phyloP scores from a whole-genome alignment of 805 yeast genomes.

The Cyberlindnera petersonii region DNA sequence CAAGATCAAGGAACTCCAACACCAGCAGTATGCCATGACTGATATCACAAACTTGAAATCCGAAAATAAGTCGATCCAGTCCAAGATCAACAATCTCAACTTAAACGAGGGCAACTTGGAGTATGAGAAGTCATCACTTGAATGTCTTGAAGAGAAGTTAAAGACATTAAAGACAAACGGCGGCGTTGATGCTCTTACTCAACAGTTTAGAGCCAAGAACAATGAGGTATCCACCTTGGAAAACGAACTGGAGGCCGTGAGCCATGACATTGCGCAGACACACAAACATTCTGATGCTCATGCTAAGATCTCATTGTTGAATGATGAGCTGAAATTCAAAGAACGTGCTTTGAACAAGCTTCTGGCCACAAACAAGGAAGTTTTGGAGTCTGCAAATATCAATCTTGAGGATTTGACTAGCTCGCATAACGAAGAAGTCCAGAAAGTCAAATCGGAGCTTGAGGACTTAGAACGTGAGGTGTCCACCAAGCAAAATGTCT shows the following conservation, averaged over 20 bases:
- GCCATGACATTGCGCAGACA: constrained; percentile 44
- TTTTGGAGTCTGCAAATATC: constrained; percentile 22
- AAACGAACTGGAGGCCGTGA: constrained; percentile 47
- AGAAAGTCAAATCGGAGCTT: constrained; percentile 4
- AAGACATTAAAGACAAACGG: constrained; percentile 28
- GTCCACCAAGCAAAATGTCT: constrained; percentile 4
- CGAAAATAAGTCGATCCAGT: constrained; percentile 36
- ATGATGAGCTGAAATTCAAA: constrained; percentile 36
- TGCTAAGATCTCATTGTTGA: constrained; percentile 47
- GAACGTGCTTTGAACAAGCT: constrained; percentile 30
- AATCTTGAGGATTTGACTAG: constrained; percentile 17
- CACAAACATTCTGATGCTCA: constrained; percentile 56
- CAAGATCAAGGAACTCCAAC: constrained; percentile 41
- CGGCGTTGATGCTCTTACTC: constrained; percentile 29
- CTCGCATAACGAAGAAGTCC: constrained; percentile 4
- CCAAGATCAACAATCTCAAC: constrained; percentile 35
- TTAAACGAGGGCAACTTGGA: constrained; percentile 46
- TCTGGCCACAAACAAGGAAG: constrained; percentile 22
- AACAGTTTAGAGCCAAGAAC: constrained; percentile 37
- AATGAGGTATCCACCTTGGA: constrained; percentile 36
- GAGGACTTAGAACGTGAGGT: constrained; percentile 8
- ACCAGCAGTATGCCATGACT: constrained; percentile 35
- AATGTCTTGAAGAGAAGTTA: constrained; percentile 35
- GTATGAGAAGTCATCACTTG: constrained; percentile 41
- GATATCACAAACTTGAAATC: constrained; percentile 37